Evolutionary conservation across 371 early-diverging fungal species (phyloP).

Genomic region (Polyrhizophydium stewartii): DNA sequence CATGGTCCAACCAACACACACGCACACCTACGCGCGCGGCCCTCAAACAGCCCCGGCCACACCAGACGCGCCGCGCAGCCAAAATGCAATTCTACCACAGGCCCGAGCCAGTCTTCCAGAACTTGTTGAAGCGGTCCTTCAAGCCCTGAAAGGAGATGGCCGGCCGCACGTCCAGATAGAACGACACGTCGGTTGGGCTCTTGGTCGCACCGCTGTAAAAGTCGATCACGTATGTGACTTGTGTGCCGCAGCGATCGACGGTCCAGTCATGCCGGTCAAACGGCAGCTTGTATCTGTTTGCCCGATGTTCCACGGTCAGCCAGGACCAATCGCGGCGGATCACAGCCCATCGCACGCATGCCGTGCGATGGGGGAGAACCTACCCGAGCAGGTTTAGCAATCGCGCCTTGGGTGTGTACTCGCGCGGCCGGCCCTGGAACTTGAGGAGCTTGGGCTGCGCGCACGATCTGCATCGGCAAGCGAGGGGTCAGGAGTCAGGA

Average conservation of each 20-base stretch:
- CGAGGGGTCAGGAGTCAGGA: too few relatives aligned
- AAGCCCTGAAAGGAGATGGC: conserved; percentile 39
- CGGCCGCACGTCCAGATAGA: conserved; percentile 89
- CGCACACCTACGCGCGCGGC: too few relatives aligned
- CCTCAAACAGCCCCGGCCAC: too few relatives aligned
- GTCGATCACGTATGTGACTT: conserved; percentile 90
- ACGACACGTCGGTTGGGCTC: conserved; percentile 40
- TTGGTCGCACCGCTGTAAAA: conserved; percentile 64
- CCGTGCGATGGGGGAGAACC: not conserved
- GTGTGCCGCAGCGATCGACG: conserved; percentile 90
- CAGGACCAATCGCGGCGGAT: not conserved
- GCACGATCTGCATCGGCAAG: conserved; percentile 14
- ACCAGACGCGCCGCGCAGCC: too few relatives aligned
- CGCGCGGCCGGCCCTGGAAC: conserved; percentile 42
- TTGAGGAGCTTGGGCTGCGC: conserved; percentile 28
- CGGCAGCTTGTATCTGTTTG: conserved; percentile 47
- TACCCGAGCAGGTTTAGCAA: conserved; percentile 29
- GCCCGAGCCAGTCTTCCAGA: conserved; percentile 20
- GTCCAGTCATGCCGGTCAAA: conserved; percentile 98
- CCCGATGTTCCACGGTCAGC: not conserved
- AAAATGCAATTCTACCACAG: too few relatives aligned
- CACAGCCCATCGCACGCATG: too few relatives aligned
- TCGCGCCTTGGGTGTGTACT: conserved; percentile 37
- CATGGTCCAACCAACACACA: too few relatives aligned
- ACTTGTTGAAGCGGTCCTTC: conserved; percentile 13